Evolutionary conservation across 75 land plant genomes (phyloP), one percentile per base, ranked within the genome.

Genomic region (Cryptomeria japonica): DNA sequence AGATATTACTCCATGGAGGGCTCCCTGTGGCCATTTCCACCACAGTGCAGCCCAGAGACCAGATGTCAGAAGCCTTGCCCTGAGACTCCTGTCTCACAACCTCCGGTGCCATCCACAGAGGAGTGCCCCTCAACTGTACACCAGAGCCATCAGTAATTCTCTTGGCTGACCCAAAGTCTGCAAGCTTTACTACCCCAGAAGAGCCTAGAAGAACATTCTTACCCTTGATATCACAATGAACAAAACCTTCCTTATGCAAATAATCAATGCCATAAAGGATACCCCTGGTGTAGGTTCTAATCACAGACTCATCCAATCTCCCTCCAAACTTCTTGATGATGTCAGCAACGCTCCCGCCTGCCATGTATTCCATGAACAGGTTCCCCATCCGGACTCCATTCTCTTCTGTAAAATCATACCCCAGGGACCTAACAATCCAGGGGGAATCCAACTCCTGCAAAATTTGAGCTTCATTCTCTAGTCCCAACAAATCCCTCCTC

Each of bases 141-240:
- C 31, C 31, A 28, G 13, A 5, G 34, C n/a, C 76, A 83, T 46
- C 53, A 34, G 22, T 9, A 11, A 87, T 47, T 5, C 87, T 39
- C 93, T 88, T 93, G 41, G 94, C 94, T 28, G 91, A 88, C n/a
- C 95, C 94, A 32, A 94, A 93, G 83, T 94, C 95, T 10, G 93
- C 92, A 55, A 94, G 85, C 87, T 94, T 94, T 84, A 56, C 61
- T 56, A 94, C 91, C 36, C 92, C 92, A 37, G 70, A 46, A 38
- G 90, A 70, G 1, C 92, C 92, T 1, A 94, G 83, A 36, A 94
- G 89, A 53, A 94, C 76, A 64, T 94, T 94, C 90, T 93, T 93
- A 87, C 93, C 92, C 88, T 94, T 94, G 53, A 94, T 87, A 84
- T 94, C 95, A 76, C 95, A 93, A 88, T 94, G 94, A 83, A 94